A percentile compares a stretch with the other conserved stretches of the same genome.
Conservation (phyloP, 768 basidiomycete species). For the Tylopilus felleus region DNA sequence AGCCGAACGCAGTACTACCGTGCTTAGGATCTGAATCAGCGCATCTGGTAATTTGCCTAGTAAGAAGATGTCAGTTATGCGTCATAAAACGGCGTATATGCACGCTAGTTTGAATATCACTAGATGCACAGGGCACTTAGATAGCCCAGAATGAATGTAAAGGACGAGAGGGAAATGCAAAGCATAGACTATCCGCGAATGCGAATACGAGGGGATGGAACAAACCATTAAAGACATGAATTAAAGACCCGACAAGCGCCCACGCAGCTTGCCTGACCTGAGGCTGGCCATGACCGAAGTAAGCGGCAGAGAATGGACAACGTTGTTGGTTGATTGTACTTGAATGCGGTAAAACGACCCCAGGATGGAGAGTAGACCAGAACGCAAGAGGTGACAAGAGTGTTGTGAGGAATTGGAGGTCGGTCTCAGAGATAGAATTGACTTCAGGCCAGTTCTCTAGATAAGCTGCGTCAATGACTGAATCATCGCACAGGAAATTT, state of each 20-base stretch:
- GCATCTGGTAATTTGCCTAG: slow-evolving; percentile 25
- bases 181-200: not conserved
- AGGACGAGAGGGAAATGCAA: not conserved
- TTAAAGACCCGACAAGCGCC: slow-evolving; percentile 46
- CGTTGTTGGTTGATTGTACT: slow-evolving; percentile 29
- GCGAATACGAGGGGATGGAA: not conserved
- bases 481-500: not conserved
- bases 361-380: slow-evolving; percentile 58
- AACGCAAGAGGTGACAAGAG: slow-evolving; percentile 38
- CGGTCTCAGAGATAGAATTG: not conserved
- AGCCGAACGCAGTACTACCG: slow-evolving; percentile 60
- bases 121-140: not conserved
- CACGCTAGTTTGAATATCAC: not conserved
- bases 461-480: not conserved
- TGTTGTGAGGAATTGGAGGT: slow-evolving; percentile 2
- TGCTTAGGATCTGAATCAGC: slow-evolving; percentile 48
- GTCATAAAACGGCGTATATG: too few species aligned
- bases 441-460: slow-evolving; percentile 18
- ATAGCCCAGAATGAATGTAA: not conserved
- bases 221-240: slow-evolving; percentile 47
- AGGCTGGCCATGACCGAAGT: slow-evolving; percentile 63
- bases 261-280: slow-evolving; percentile 72
- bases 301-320: slow-evolving; percentile 15
- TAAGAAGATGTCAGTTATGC: slow-evolving; percentile 5
- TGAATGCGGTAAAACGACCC: slow-evolving; percentile 40